Conservation (phyloP, 2,329 filamentous ascomycete species). For the Penicillium sp. region DNA sequence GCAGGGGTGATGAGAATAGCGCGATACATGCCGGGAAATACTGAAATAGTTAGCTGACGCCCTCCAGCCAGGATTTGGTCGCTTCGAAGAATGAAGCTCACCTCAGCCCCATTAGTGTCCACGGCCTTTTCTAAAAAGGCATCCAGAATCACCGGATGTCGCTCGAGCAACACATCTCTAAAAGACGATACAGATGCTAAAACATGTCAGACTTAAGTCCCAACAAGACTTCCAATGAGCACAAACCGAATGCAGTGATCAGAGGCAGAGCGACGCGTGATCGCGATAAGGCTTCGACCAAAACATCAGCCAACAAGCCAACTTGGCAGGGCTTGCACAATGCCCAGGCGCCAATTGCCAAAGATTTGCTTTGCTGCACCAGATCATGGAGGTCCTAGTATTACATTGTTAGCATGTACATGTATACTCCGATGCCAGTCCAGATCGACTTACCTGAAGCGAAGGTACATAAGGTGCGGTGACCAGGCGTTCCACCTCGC, state of each 20-base stretch:
- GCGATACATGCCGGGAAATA: constrained; percentile 32
- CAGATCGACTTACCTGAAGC: constrained; percentile 43
- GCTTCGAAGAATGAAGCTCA: constrained; percentile 15
- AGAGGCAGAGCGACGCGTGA: constrained; percentile 53
- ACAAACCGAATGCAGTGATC: constrained; percentile 49
- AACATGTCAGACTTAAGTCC: constrained; percentile 4
- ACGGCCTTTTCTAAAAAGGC: constrained; percentile 33
- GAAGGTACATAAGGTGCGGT: constrained; percentile 51
- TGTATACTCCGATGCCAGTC: constrained; percentile 2
- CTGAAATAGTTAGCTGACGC: constrained; percentile 19
- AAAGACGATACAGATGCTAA: constrained; percentile 31
- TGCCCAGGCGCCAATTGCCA: constrained; percentile 47
- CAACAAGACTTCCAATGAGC: neutral
- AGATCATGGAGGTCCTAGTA: constrained; percentile 34
- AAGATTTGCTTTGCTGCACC: constrained; percentile 28
- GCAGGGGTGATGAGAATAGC: constrained; percentile 37
- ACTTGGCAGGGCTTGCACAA: constrained; percentile 51
- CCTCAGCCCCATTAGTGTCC: constrained; percentile 29
- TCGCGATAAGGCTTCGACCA: constrained; percentile 50
- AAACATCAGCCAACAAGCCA: constrained; percentile 43
- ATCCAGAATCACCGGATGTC: constrained; percentile 36
- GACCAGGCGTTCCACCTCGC: constrained; percentile 49
- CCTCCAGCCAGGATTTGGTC: neutral
- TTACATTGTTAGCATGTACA: constrained; percentile 9
- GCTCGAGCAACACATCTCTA: constrained; percentile 34